Evolutionary conservation across 495 filamentous ascomycete species (phyloP).

Genomic region (Penicillium egyptiacum): DNA sequence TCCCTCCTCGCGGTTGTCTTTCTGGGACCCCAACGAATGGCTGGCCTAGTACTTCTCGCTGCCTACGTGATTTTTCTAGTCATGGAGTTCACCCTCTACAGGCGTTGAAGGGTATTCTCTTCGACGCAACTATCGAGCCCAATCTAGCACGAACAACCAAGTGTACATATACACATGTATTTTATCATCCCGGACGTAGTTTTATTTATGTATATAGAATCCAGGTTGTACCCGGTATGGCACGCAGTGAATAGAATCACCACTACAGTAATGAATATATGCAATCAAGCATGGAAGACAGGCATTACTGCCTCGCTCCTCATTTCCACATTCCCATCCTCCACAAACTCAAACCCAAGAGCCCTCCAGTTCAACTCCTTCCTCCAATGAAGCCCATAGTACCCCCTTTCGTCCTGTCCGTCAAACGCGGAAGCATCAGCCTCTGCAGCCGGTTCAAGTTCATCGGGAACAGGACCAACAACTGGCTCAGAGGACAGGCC

Average conservation of each 20-base stretch:
- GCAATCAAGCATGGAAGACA: constrained; percentile 22
- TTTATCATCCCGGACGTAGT: neutral
- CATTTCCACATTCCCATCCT: constrained; percentile 19
- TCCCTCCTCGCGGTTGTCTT: neutral
- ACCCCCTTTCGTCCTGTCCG: constrained; percentile 53
- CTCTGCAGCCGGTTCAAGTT: constrained; percentile 9
- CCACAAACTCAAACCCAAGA: constrained; percentile 76
- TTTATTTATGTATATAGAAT: neutral
- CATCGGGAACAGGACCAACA: constrained; percentile 19
- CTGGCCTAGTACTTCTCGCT: neutral
- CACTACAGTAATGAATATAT: neutral
- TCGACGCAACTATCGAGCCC: neutral
- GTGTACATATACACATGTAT: too few species aligned
- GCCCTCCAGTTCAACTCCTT: constrained; percentile 93
- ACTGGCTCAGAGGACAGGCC: constrained; percentile 44
- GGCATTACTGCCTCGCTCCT: neutral
- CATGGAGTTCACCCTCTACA: neutral
- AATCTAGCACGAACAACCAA: neutral
- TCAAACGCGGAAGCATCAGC: constrained; percentile 49
- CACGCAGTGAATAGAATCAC: neutral
- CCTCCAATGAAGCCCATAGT: constrained; percentile 87
- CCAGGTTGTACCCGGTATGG: neutral
- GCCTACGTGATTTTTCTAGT: neutral
- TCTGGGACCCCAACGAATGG: neutral
- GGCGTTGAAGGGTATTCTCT: neutral